Base-by-base conservation (phyloP, 2,329 filamentous ascomycete genomes). In the Delphinella strobiligena region DNA sequence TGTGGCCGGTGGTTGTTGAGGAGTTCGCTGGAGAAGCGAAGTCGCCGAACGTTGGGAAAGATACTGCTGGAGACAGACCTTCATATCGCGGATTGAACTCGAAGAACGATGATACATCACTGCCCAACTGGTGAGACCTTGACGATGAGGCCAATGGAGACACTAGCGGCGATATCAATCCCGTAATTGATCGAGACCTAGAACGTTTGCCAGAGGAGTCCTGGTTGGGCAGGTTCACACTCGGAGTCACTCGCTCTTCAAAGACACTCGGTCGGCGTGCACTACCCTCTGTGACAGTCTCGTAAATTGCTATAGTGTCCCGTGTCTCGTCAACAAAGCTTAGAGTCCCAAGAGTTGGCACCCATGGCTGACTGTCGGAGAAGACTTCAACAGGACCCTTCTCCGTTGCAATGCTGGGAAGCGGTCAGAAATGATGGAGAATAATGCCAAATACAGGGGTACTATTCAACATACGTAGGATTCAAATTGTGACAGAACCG, bases 311-410 rank as follows among this genome's bases (percentile, higher is more conserved):
- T 19, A 33, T 33, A 5, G 33, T 19, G 11, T 38, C 37, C 2
- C 30, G 31, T 32, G 37, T 38, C 14, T 38, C 29, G 18, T 38
- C 24, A 19, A 38, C 32, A 18, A 32, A 38, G 30, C 30, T 38
- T 19, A 38, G 37, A 29, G 22, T 33, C 7, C 30, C 29, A 4
- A 15, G 18, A 2, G 32, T 31, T 2, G 17, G 19, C 3, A 38
- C 30, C 37, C 37, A 38, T 24, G 35, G 19, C 35, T 37, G 35
- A 4, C 10, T 17, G 12, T 37, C 35, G 2, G 10, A 9, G 14
- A 37, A 37, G 9, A 27, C 16, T 5, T 15, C 19, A 8, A 16
- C 35, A 5, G 22, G 14, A 1, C 24, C 5, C 18, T 37, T 27
- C 12, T 27, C 22, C 7, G 22, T 27, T 7, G 22, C 22, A 7